Percentiles rank a stretch among this genome's conserved stretches.
Conservation (phyloP, 768 basidiomycete species). For the Termitomyces eurrhizus region DNA sequence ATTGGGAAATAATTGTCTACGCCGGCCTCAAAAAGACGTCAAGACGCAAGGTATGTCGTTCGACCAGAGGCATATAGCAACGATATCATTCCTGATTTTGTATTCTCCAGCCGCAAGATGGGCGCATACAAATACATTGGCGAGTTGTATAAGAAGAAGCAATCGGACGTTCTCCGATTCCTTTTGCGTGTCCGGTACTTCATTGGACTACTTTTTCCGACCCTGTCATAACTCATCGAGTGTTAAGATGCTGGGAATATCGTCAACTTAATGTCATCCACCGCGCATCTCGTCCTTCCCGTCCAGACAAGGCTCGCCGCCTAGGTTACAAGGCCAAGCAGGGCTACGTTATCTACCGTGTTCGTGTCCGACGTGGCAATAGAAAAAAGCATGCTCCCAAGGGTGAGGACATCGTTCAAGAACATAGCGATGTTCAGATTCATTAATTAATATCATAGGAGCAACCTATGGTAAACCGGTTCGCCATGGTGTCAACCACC, state of each 20-base stretch:
- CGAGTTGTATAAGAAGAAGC: slow-evolving; percentile 98
- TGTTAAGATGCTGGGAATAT: slow-evolving; percentile 91
- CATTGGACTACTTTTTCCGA: not conserved
- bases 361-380: slow-evolving; percentile 97
- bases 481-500: slow-evolving; percentile 98
- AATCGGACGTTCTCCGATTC: slow-evolving; percentile 96
- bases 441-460: slow-evolving; percentile 40
- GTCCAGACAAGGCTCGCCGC: slow-evolving; percentile 98
- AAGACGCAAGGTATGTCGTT: slow-evolving; percentile 33
- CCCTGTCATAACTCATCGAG: not conserved
- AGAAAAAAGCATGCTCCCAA: slow-evolving; percentile 98
- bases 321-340: slow-evolving; percentile 99
- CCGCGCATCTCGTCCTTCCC: slow-evolving; percentile 95
- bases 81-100: not conserved
- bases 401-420: slow-evolving; percentile 48
- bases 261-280: slow-evolving; percentile 98
- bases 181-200: slow-evolving; percentile 91
- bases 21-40: slow-evolving; percentile 32
- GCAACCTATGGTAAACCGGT: slow-evolving; percentile 99
- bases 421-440: not conserved
- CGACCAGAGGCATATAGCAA: not conserved
- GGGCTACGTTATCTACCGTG: slow-evolving; percentile 96
- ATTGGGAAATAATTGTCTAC: slow-evolving; percentile 18
- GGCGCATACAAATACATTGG: slow-evolving; percentile 96
- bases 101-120: slow-evolving; percentile 55